Percentiles rank a stretch among this genome's conserved stretches.
These are phyloP conservation scores for Anacardium occidentale DNA, from an alignment of 345 rosid species.

Conservation along the genomic window DNA sequence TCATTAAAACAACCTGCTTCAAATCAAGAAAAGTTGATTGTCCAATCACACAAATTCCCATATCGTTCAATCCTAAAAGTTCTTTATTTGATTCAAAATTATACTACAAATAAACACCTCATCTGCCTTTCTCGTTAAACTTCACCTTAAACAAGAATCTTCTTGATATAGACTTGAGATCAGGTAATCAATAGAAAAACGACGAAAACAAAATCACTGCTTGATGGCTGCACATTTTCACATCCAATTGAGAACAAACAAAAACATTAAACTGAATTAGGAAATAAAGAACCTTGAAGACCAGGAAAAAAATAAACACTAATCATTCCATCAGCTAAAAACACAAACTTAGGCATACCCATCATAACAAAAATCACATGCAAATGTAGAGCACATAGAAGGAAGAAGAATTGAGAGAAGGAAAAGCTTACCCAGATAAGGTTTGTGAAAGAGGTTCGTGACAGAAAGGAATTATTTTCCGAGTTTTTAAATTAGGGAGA, in stretches of 20 bases:
- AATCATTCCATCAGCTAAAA: not conserved
- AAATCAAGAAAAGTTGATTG: not conserved
- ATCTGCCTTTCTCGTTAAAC: too few species aligned
- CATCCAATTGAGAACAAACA: not conserved
- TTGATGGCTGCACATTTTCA: not conserved
- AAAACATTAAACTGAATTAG: not conserved
- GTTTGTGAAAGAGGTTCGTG: not conserved
- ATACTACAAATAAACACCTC: not conserved
- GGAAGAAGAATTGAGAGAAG: too few species aligned
- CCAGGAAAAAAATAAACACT: not conserved
- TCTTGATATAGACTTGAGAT: not conserved
- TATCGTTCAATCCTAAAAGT: not conserved
- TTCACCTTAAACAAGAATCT: not conserved
- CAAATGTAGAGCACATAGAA: not conserved
- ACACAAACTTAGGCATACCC: not conserved
- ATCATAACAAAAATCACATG: not conserved
- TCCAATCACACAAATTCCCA: not conserved
- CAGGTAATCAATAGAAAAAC: not conserved
- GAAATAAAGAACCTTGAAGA: too few species aligned
- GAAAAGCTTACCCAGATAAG: conserved; percentile 4
- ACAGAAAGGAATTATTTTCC: too few species aligned
- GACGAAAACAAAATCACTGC: not conserved
- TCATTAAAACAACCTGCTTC: conserved; percentile 13
- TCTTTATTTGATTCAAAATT: not conserved
- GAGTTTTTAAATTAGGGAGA: too few species aligned